These are phyloP conservation scores for Pseudonitzschia delicatissima DNA, from an alignment of 108 stramenopile species.

Conservation along the genomic window DNA sequence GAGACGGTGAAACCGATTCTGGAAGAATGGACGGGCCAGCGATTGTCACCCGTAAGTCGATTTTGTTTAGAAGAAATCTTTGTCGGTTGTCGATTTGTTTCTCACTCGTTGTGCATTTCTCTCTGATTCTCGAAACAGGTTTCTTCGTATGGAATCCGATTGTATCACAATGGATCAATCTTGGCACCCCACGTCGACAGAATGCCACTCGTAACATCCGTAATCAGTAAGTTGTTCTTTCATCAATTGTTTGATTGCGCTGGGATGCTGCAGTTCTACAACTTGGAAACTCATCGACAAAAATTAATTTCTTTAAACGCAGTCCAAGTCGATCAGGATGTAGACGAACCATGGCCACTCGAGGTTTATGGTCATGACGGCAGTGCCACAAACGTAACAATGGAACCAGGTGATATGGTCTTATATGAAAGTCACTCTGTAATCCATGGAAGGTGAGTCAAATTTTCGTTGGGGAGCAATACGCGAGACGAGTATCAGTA, in stretches of 20 bases:
- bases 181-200: slow-evolving; percentile 90
- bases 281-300: not conserved
- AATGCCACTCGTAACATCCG: slow-evolving; percentile 77
- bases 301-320: not conserved
- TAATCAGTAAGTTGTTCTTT: slow-evolving; percentile 67
- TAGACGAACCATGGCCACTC: slow-evolving; percentile 85
- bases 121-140: slow-evolving; percentile 50
- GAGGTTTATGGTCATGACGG: slow-evolving; percentile 88
- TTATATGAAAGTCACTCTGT: slow-evolving; percentile 88
- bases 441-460: slow-evolving; percentile 69
- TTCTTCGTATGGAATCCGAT: slow-evolving; percentile 74
- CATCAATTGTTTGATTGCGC: not conserved
- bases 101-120: slow-evolving; percentile 20
- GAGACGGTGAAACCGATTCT: slow-evolving; percentile 60
- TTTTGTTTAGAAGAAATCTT: slow-evolving; percentile 35
- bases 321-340: slow-evolving; percentile 75
- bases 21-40: slow-evolving; percentile 89
- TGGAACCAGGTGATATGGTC: slow-evolving; percentile 92
- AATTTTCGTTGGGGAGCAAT: not conserved
- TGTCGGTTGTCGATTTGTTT: not conserved
- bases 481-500: too few species aligned
- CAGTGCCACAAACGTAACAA: slow-evolving; percentile 84
- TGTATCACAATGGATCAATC: slow-evolving; percentile 67
- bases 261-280: not conserved
- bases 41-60: slow-evolving; percentile 65